Base-by-base conservation (phyloP, 768 basidiomycete species). In the Tylopilus subfusipes region DNA sequence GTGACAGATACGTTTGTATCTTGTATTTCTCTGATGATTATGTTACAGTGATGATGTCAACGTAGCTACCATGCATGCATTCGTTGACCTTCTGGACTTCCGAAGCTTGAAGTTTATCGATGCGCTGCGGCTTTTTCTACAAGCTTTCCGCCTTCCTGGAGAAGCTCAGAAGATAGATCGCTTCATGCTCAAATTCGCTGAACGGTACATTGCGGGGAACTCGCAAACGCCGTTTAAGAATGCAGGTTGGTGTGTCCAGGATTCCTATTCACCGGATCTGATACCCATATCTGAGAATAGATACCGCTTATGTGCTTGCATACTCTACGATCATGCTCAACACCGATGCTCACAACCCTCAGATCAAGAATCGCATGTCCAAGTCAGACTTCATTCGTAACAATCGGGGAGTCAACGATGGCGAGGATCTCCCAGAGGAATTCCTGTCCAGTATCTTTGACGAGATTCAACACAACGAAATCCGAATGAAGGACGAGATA, bases 131-230 rank as follows among this genome's bases (percentile, higher is more conserved):
- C 66, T 83, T 53, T 98, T 97, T 73, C 75, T 99, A 25, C 97
- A 99, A 70, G 83, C 93, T 4, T 98, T 98, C 82, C 90, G 97
- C 45, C 81, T 99, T 19, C 97, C 97, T 8, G 97, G 97, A 42
- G 97, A 99, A 72, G 78, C 93, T 0, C 97, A 99, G 71, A 98
- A 98, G 74, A 98, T 99, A 61, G 97, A 99, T 79, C 86, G 97
- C 10, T 98, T 84, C 74, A 95, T 99, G 93, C 83, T 98, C 51
- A 99, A 99, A 71, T 99, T 98, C 65, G 96, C 97, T 10, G 95
- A 98, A 69, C 83, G 94, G 33, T 99, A 93, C 69, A 93, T 98
- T 57, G 90, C 86, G 13, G 87, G 86, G 52, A 98, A 98, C 69
- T 72, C 84, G 0, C 82, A 86, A 61, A 90, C 89, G 1, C 79